These are phyloP conservation scores for Suillus subluteus DNA, from an alignment of 768 basidiomycete species.

Conservation along the genomic window DNA sequence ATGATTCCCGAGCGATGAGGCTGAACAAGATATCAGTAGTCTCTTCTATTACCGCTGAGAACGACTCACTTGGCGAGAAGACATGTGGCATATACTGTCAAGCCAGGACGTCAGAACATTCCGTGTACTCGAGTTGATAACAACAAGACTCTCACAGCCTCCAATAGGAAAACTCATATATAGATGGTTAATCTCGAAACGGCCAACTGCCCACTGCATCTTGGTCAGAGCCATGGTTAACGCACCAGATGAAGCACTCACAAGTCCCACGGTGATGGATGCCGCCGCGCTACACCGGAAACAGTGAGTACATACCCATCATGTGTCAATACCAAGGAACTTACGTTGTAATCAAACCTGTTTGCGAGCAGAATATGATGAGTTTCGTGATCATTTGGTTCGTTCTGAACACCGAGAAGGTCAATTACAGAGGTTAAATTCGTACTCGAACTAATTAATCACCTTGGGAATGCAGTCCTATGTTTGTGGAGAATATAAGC, in stretches of 20 bases:
- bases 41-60: neutral
- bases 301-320: neutral
- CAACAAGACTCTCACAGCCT: conserved; percentile 19
- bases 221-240: neutral
- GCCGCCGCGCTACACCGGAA: conserved; percentile 19
- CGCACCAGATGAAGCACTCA: conserved; percentile 13
- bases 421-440: neutral
- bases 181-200: conserved; percentile 24
- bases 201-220: conserved; percentile 22
- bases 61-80: conserved; percentile 32
- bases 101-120: neutral
- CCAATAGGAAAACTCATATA: conserved; percentile 32
- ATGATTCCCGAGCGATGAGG: conserved; percentile 32
- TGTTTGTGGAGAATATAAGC: conserved; percentile 17
- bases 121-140: neutral
- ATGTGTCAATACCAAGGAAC: neutral
- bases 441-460: neutral
- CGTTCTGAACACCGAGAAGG: conserved; percentile 14
- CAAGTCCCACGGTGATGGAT: conserved; percentile 19
- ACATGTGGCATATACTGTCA: conserved; percentile 30
- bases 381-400: conserved; percentile 20
- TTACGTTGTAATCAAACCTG: conserved; percentile 31
- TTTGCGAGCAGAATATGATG: conserved; percentile 25
- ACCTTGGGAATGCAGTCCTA: conserved; percentile 19
- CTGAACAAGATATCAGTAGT: conserved; percentile 15